Base-by-base conservation (phyloP, 2,329 filamentous ascomycete genomes). In the Ceratocystis variospora region DNA sequence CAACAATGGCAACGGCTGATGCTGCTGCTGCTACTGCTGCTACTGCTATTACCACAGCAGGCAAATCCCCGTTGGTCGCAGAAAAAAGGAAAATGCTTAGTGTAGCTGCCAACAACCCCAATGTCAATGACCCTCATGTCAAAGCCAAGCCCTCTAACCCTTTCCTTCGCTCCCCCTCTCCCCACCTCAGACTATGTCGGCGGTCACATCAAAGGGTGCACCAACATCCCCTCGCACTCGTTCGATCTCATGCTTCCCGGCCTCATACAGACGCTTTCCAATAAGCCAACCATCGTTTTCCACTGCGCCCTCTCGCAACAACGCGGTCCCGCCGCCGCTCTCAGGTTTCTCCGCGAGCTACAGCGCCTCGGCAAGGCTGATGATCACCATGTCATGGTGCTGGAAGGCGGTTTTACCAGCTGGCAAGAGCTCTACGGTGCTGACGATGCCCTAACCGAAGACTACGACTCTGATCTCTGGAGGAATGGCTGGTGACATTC, bases 301-400 rank as follows among this genome's bases (percentile, higher is more conserved):
- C 94, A 99, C 77, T 99, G 94, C 76, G 88, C 89, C 19, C 79
- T 97, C 66, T 93, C 88, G 70, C 94, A 97, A 78, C 88, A 96
- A 77, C 82, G 94, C 0, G 94, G 94, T 0, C 94, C 94, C 0
- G 83, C 83, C 63, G 91, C 93, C 2, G 94, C 94, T 2, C 77
- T 96, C 71, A 81, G 82, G 72, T 97, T 96, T 75, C 71, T 92
- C 68, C 79, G 88, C 45, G 66, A 67, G 46, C 57, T 62, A 12
- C 45, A 66, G 41, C 64, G 62, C 3, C 22, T 62, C 1, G 63
- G 41, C 5, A 12, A 55, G n/a, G 19, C 53, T 5, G 44, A 64
- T n/a, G 33, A 76, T 45, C 93, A 96, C 78, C 83, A 85, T 71
- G 87, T 97, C 4, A 88, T 83, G 74, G 85, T 97, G 5, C 79